A percentile compares a stretch with the other conserved stretches of the same genome.
Evolutionary conservation across 176 grass and related monocot genomes (phyloP).

Genomic region (Rhynchospora pubera): DNA sequence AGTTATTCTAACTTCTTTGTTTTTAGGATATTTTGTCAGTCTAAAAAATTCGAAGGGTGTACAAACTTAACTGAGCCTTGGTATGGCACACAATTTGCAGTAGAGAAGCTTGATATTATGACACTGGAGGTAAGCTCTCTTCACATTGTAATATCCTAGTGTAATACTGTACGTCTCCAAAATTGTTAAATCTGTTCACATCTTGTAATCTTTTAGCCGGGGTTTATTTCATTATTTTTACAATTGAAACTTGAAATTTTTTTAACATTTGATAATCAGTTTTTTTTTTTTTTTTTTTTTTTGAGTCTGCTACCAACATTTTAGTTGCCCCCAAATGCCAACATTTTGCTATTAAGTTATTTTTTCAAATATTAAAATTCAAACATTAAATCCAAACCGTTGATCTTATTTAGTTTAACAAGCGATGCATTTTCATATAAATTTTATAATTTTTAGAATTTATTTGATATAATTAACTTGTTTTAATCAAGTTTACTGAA

Average conservation of each 20-base stretch:
- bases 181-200: not conserved
- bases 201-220: not conserved
- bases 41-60: slow-evolving; percentile 65
- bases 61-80: slow-evolving; percentile 75
- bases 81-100: slow-evolving; percentile 74
- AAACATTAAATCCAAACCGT: too few relatives aligned
- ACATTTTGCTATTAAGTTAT: too few relatives aligned
- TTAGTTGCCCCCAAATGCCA: too few relatives aligned
- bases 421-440: too few relatives aligned
- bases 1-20: not conserved
- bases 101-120: slow-evolving; percentile 51
- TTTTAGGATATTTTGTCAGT: slow-evolving; percentile 88
- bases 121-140: slow-evolving; percentile 43
- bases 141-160: too few relatives aligned
- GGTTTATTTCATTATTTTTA: slow-evolving; percentile 11
- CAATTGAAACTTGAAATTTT: not conserved
- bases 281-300: too few relatives aligned
- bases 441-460: too few relatives aligned
- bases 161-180: not conserved
- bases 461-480: not conserved
- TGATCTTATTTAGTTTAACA: too few relatives aligned
- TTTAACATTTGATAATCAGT: not conserved
- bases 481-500: not conserved
- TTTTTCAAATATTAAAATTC: too few relatives aligned
- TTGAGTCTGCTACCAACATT: too few relatives aligned